Evolutionary conservation across 1,284 basidiomycete species (phyloP).

Genomic region (Inonotus obliquus): DNA sequence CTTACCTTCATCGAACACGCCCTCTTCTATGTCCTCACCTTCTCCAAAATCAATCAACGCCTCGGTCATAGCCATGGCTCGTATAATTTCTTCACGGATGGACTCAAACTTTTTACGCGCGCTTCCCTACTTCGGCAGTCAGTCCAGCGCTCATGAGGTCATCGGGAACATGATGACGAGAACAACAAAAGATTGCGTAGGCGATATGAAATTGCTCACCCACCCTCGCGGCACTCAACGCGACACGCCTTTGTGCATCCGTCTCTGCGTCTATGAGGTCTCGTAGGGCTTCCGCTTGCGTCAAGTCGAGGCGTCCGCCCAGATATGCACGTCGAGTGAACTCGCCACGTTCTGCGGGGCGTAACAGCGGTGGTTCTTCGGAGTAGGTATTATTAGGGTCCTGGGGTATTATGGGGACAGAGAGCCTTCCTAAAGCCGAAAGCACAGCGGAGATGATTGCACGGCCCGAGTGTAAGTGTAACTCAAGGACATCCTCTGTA

Average conservation of each 20-base stretch:
- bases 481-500: conserved; percentile 76
- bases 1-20: conserved; percentile 60
- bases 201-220: conserved; percentile 20
- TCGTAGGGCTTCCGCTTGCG: conserved; percentile 79
- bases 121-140: conserved; percentile 43
- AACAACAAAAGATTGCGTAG: not conserved
- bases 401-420: not conserved
- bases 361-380: conserved; percentile 42
- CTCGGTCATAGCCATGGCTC: conserved; percentile 73
- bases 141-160: too few species aligned
- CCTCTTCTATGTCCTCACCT: conserved; percentile 81
- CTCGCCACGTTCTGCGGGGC: conserved; percentile 81
- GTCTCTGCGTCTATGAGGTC: conserved; percentile 86
- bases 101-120: conserved; percentile 55
- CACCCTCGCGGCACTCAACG: conserved; percentile 64
- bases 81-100: conserved; percentile 60
- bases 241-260: conserved; percentile 71
- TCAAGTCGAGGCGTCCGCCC: conserved; percentile 75
- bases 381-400: not conserved
- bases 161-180: not conserved
- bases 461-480: conserved; percentile 85
- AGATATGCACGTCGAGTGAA: conserved; percentile 82
- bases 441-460: conserved; percentile 73
- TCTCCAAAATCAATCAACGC: conserved; percentile 91
- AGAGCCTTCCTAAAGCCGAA: conserved; percentile 45